Percentiles rank a stretch among this genome's conserved stretches.
phyloP scores from a whole-genome alignment of 495 filamentous ascomycete genomes.

The Xylaria curta region DNA sequence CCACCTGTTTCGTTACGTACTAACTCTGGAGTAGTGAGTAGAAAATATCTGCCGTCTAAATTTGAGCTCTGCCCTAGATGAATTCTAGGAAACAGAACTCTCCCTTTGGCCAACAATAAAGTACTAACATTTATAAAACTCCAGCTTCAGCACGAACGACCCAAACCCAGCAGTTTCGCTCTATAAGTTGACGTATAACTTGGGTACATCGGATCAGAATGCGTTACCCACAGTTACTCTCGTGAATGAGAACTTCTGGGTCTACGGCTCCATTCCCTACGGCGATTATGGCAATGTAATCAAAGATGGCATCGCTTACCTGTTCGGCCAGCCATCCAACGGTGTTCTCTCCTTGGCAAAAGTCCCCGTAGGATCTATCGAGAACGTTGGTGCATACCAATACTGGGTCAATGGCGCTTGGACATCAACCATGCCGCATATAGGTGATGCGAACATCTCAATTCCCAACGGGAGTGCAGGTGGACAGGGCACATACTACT shows the following conservation, averaged over 20 bases:
- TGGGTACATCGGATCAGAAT: constrained; percentile 18
- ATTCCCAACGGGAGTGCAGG: constrained; percentile 39
- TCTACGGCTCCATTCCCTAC: constrained; percentile 35
- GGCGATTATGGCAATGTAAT: constrained; percentile 42
- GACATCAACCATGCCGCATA: constrained; percentile 31
- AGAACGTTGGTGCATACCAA: constrained; percentile 36
- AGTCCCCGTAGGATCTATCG: constrained; percentile 34
- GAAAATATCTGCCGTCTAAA: neutral
- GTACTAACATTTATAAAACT: neutral
- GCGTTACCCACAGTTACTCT: constrained; percentile 32
- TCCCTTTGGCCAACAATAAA: neutral
- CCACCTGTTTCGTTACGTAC: neutral
- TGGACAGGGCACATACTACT: constrained; percentile 46
- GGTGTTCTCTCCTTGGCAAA: constrained; percentile 35
- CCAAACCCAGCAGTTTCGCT: constrained; percentile 34
- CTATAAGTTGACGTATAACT: constrained; percentile 34
- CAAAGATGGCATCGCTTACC: constrained; percentile 36
- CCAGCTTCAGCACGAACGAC: constrained; percentile 27
- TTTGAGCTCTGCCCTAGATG: neutral
- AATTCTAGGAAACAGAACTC: neutral
- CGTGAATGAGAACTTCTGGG: constrained; percentile 37
- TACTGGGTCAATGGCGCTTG: constrained; percentile 37
- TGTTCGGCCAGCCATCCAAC: constrained; percentile 36
- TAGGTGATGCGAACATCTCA: constrained; percentile 28
- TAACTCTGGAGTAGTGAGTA: constrained; percentile 22